phyloP scores from a whole-genome alignment of 441 rosid species.

The Populus hybrid region DNA sequence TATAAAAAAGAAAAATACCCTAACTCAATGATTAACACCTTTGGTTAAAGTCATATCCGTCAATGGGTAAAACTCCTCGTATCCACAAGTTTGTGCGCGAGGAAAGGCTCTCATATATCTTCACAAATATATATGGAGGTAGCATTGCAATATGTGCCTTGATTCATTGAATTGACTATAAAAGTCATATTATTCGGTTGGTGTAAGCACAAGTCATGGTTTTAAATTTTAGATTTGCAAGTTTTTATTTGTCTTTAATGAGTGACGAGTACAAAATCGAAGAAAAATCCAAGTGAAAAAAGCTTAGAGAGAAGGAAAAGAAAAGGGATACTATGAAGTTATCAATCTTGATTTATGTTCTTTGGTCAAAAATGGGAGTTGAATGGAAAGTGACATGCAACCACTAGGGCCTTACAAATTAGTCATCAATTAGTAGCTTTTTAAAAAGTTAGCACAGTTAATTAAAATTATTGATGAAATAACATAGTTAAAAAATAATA shows the following conservation, averaged over 20 bases:
- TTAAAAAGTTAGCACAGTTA: no score
- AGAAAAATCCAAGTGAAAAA: no score
- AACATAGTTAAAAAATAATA: no score
- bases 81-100: not conserved
- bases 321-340: not conserved
- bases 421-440: no score
- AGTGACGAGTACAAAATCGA: not conserved
- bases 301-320: not conserved
- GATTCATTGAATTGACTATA: not conserved
- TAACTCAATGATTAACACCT: no score
- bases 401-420: not conserved
- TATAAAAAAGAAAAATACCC: no score
- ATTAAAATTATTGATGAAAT: no score
- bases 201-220: not conserved
- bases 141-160: no score
- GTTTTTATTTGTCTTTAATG: not conserved
- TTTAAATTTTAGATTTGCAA: not conserved
- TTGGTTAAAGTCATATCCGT: not conserved
- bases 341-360: not conserved
- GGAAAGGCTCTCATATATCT: not conserved
- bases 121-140: not conserved
- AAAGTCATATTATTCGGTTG: not conserved
- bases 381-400: not conserved
- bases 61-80: not conserved
- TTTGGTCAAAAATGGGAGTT: not conserved